phyloP scores from a whole-genome alignment of 768 basidiomycete genomes.

The Pleurotus tuoliensis region DNA sequence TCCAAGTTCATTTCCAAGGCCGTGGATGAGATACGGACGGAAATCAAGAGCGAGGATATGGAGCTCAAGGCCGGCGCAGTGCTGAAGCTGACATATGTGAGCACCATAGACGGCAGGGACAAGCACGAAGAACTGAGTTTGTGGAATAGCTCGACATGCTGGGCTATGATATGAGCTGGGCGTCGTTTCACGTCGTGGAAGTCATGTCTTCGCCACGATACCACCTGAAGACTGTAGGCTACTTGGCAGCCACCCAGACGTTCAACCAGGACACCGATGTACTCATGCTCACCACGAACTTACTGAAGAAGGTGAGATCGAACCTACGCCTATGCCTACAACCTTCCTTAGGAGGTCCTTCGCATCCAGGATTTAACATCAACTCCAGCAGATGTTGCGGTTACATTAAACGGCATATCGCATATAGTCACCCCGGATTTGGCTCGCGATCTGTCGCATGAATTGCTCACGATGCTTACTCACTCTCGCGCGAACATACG shows the following conservation, averaged over 20 bases:
- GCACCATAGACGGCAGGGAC: slow-evolving; percentile 19
- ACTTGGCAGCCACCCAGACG: slow-evolving; percentile 88
- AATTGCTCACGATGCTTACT: slow-evolving; percentile 81
- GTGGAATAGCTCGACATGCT: slow-evolving; percentile 87
- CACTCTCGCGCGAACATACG: slow-evolving; percentile 87
- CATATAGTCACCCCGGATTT: slow-evolving; percentile 84
- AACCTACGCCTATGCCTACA: slow-evolving; percentile 1
- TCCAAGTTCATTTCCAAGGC: slow-evolving; percentile 88
- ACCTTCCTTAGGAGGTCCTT: slow-evolving; percentile 7
- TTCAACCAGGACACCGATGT: slow-evolving; percentile 95
- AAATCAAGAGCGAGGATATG: slow-evolving; percentile 94
- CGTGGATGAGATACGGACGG: slow-evolving; percentile 89
- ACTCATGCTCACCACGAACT: slow-evolving; percentile 94
- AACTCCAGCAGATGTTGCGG: slow-evolving; percentile 67
- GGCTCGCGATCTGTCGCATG: slow-evolving; percentile 85
- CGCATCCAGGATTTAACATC: slow-evolving; percentile 71
- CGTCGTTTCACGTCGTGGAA: slow-evolving; percentile 95
- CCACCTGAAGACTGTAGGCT: slow-evolving; percentile 93
- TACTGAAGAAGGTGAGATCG: slow-evolving; percentile 79
- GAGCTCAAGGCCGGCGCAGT: slow-evolving; percentile 94
- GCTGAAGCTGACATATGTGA: slow-evolving; percentile 93
- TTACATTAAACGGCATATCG: slow-evolving; percentile 79
- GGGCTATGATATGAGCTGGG: slow-evolving; percentile 92
- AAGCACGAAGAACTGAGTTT: background rate
- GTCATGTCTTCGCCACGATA: slow-evolving; percentile 93